Evolutionary conservation across 129 eudicot genomes (phyloP).

Genomic region (Chrysanthemum lavandulifolium): DNA sequence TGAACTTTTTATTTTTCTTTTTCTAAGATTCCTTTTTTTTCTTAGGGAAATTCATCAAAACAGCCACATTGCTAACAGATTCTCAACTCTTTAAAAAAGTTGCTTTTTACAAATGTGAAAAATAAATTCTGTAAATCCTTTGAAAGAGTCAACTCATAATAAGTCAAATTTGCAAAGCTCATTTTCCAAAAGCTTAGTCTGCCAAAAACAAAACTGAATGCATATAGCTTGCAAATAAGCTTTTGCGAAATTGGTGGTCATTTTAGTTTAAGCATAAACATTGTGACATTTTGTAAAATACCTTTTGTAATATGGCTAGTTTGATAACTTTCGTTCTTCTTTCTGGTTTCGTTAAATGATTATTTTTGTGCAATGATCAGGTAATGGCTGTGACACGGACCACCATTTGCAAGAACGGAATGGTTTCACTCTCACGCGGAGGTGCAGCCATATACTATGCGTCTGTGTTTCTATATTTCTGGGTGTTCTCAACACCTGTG

Average conservation of each 20-base stretch:
- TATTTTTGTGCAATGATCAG: constrained; percentile 28
- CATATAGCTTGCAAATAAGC: no score
- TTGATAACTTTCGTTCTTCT: neutral
- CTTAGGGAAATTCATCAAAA: neutral
- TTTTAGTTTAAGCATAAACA: no score
- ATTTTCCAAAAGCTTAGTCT: no score
- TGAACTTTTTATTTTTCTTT: neutral
- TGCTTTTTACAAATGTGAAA: constrained; percentile 22
- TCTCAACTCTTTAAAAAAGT: no score
- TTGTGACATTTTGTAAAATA: no score
- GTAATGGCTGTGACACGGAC: constrained; percentile 98
- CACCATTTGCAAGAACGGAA: constrained; percentile 85
- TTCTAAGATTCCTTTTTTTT: neutral
- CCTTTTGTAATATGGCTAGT: no score
- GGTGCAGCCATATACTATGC: constrained; percentile 86
- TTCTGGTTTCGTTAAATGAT: neutral
- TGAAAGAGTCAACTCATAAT: no score
- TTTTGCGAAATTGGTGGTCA: no score
- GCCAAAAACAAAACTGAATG: no score
- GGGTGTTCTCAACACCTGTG: constrained; percentile 97
- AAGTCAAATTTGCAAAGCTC: no score
- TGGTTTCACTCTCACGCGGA: constrained; percentile 78
- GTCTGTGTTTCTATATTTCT: constrained; percentile 85
- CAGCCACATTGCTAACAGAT: neutral
- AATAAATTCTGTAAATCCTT: no score